Evolutionary conservation across 2,329 filamentous ascomycete species (phyloP).

Genomic region (Penicillium sp.): DNA sequence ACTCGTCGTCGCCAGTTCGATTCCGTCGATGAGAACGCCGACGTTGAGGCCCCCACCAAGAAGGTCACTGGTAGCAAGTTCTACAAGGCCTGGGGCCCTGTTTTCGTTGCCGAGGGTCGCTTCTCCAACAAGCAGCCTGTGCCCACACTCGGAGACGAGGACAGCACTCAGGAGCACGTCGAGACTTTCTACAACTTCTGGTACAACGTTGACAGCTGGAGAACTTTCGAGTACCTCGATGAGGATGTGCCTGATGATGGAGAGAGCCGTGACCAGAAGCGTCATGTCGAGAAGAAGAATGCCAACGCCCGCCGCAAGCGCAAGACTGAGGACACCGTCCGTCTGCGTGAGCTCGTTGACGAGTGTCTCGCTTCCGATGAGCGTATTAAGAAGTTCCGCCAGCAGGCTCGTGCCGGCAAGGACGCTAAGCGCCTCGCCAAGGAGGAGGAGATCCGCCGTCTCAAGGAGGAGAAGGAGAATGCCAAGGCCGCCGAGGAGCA

Average conservation of each 20-base stretch:
- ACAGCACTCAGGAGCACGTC: constrained; percentile 83
- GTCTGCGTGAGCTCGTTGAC: constrained; percentile 86
- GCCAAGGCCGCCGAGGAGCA: constrained; percentile 82
- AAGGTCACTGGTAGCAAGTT: constrained; percentile 85
- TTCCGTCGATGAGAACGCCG: constrained; percentile 89
- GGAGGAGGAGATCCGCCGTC: constrained; percentile 86
- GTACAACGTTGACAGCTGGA: constrained; percentile 99
- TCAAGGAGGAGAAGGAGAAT: constrained; percentile 78
- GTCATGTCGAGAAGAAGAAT: constrained; percentile 98
- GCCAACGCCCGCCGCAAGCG: constrained; percentile 97
- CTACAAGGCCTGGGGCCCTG: constrained; percentile 89
- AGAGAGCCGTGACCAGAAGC: constrained; percentile 98
- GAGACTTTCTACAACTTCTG: constrained; percentile 99
- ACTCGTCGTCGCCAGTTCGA: constrained; percentile 92
- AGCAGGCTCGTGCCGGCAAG: constrained; percentile 88
- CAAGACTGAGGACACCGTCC: constrained; percentile 95
- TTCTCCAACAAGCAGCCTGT: constrained; percentile 93
- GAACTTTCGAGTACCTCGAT: constrained; percentile 95
- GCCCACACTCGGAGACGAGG: constrained; percentile 78
- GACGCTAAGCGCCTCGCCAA: constrained; percentile 91
- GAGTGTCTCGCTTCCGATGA: constrained; percentile 81
- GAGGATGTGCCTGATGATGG: constrained; percentile 99
- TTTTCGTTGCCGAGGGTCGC: constrained; percentile 87
- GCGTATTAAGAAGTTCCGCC: constrained; percentile 95
- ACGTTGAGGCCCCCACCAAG: constrained; percentile 89